Conservation (phyloP, 2,329 filamentous ascomycete genomes). For the Aspergillus vadensis region DNA sequence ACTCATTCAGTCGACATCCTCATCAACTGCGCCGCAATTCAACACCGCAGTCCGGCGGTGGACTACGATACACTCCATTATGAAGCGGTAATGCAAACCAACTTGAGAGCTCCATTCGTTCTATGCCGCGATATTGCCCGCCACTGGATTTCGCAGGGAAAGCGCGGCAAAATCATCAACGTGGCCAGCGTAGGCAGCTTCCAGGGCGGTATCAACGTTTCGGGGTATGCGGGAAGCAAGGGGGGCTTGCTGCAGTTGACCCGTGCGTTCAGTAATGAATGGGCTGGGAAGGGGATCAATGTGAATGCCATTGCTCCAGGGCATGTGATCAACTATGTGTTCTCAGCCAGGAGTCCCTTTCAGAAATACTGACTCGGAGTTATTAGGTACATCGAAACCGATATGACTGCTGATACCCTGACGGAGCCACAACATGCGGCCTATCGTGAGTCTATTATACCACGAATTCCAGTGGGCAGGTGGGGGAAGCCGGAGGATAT, state of each 20-base stretch:
- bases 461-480: background rate
- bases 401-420: background rate
- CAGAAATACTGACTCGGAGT: background rate
- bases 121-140: slow-evolving; percentile 27
- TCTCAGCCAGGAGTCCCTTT: background rate
- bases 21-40: slow-evolving; percentile 80
- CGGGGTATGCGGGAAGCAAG: slow-evolving; percentile 83
- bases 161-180: slow-evolving; percentile 67
- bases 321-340: slow-evolving; percentile 67
- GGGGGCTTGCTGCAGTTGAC: slow-evolving; percentile 83
- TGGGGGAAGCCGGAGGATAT: slow-evolving; percentile 5
- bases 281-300: slow-evolving; percentile 72
- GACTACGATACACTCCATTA: slow-evolving; percentile 66
- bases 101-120: slow-evolving; percentile 76
- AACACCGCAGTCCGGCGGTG: slow-evolving; percentile 71
- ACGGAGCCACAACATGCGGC: background rate
- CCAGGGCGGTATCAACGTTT: slow-evolving; percentile 84
- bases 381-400: background rate
- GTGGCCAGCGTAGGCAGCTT: slow-evolving; percentile 78
- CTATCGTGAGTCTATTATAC: background rate
- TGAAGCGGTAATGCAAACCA: slow-evolving; percentile 76
- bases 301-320: slow-evolving; percentile 55
- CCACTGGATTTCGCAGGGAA: slow-evolving; percentile 33
- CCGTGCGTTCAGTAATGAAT: slow-evolving; percentile 83
- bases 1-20: slow-evolving; percentile 64